Evolutionary conservation across 306 rosid species (phyloP).

Genomic region (Vigna radiata): DNA sequence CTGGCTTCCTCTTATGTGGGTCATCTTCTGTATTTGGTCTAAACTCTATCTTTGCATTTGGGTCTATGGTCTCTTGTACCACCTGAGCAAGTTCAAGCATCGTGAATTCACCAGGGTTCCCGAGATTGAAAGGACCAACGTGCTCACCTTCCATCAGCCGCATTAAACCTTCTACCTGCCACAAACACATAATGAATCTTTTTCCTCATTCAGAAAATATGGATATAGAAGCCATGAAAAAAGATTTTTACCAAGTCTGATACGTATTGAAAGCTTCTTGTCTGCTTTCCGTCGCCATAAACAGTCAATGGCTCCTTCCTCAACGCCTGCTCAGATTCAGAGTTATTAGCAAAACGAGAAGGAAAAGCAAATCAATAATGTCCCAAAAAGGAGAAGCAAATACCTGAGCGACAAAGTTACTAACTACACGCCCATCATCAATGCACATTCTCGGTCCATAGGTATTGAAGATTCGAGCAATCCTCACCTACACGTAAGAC

Average conservation of each 20-base stretch:
- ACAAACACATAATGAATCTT: no score
- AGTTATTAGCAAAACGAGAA: not conserved
- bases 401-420: conserved; percentile 97
- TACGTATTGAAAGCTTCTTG: conserved; percentile 94
- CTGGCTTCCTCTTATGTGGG: conserved; percentile 96
- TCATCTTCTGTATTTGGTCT: conserved; percentile 95
- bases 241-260: conserved; percentile 81
- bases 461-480: conserved; percentile 92
- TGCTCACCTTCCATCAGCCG: conserved; percentile 92
- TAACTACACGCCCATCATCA: conserved; percentile 91
- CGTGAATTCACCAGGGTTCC: conserved; percentile 98
- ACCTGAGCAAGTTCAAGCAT: conserved; percentile 99
- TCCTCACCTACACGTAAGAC: conserved; percentile 61
- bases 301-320: conserved; percentile 97
- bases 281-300: conserved; percentile 95
- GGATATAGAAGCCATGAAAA: not conserved
- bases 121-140: conserved; percentile 97
- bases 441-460: conserved; percentile 95
- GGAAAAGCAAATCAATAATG: not conserved
- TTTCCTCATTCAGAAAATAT: not conserved
- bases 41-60: conserved; percentile 87
- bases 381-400: not conserved
- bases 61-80: conserved; percentile 89
- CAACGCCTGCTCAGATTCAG: conserved; percentile 59
- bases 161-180: conserved; percentile 89